Evolutionary conservation across 116 monocot genomes (phyloP).

Genomic region (Papilionanthe hybrid): DNA sequence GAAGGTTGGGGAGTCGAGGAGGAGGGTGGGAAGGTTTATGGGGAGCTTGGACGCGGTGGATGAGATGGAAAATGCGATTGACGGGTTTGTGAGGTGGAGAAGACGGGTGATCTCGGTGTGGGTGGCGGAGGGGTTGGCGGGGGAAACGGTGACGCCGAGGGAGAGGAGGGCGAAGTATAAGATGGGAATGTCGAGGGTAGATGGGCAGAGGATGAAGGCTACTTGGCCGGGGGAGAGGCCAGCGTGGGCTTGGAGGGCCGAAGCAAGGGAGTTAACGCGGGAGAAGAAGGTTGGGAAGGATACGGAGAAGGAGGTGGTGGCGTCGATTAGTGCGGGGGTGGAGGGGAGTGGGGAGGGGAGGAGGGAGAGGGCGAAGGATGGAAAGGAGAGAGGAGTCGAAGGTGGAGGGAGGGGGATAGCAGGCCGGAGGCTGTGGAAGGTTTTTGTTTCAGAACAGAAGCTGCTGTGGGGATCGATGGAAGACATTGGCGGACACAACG

Average conservation of each 20-base stretch:
- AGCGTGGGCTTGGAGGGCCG: neutral
- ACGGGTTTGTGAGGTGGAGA: no score
- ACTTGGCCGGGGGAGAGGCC: slow-evolving; percentile 36
- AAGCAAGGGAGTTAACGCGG: slow-evolving; percentile 9
- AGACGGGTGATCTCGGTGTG: no score
- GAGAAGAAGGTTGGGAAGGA: slow-evolving; percentile 14
- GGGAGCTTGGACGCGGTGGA: no score
- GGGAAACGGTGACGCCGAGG: neutral
- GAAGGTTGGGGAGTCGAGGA: slow-evolving; percentile 40
- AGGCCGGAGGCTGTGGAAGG: slow-evolving; percentile 26
- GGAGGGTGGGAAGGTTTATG: slow-evolving; percentile 9
- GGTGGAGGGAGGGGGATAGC: slow-evolving; percentile 11
- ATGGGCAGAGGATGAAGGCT: slow-evolving; percentile 47
- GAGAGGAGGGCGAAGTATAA: slow-evolving; percentile 35
- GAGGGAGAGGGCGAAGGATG: slow-evolving; percentile 9
- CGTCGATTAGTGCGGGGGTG: slow-evolving; percentile 16
- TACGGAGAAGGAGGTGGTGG: slow-evolving; percentile 9
- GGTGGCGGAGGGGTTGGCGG: slow-evolving; percentile 31
- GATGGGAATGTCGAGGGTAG: slow-evolving; percentile 31
- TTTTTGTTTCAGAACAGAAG: slow-evolving; percentile 10
- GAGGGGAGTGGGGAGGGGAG: slow-evolving; percentile 4
- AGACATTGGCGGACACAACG: no score
- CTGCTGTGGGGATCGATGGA: slow-evolving; percentile 2
- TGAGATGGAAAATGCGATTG: no score
- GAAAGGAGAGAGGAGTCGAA: slow-evolving; percentile 4